phyloP scores from a whole-genome alignment of 2,329 filamentous ascomycete genomes.

The Colletotrichum shisoi region DNA sequence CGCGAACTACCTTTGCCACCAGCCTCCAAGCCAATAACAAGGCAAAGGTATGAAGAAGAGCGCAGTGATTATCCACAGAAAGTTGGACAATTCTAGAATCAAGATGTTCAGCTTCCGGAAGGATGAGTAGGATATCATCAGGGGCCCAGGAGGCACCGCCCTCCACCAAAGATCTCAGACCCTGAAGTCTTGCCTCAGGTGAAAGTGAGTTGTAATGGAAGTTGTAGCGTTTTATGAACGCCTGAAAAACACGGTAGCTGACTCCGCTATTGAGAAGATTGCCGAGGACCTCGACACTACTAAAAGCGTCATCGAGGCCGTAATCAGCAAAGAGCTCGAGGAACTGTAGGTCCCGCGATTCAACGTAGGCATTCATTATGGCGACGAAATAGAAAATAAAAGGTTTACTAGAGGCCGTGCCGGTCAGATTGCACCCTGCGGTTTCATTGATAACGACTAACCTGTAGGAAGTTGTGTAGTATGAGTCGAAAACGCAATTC shows the following conservation, averaged over 20 bases:
- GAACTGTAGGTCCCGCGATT: not conserved
- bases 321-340: not conserved
- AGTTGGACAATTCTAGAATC: not conserved
- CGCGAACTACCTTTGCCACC: too few relatives aligned
- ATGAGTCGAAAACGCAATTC: rapidly evolving
- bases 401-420: not conserved
- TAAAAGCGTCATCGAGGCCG: not conserved
- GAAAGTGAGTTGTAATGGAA: not conserved
- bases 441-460: not conserved
- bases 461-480: too few relatives aligned
- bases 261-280: rapidly evolving
- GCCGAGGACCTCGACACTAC: rapidly evolving
- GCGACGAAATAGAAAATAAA: rapidly evolving
- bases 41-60: not conserved
- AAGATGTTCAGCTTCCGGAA: not conserved
- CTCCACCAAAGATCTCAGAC: not conserved
- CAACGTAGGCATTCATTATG: rapidly evolving
- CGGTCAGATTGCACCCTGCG: too few relatives aligned
- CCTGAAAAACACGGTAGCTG: not conserved
- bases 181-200: not conserved
- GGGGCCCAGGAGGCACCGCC: not conserved
- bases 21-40: not conserved
- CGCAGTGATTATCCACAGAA: not conserved
- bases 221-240: not conserved
- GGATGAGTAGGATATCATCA: not conserved